Base-by-base conservation (phyloP, 2,329 filamentous ascomycete species). In the Colletotrichum lindemuthianum region DNA sequence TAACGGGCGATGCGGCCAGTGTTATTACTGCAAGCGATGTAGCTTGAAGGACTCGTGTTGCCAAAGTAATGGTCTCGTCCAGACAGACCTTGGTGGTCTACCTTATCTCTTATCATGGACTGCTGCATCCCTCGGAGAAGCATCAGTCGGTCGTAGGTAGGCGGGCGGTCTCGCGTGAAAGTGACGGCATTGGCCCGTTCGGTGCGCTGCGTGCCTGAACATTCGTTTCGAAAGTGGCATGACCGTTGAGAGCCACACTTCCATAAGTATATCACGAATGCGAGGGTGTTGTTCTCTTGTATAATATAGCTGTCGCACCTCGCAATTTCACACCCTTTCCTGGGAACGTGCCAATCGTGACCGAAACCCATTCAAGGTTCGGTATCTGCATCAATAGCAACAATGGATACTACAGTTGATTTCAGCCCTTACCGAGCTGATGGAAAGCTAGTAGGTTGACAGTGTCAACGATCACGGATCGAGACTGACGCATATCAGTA, bases 401-500 rank as follows among this genome's bases (percentile, higher is more conserved):
- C 44, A 12, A 75, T 75, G 73, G 72, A 74, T 53, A 69, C 69
- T 2, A 72, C 79, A 2, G 77, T 82, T 67, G 81, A 85, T 59
- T 86, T 87, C 71, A 86, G 84, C 32, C 85, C 85, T 1, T 88
- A 87, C 71, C 76, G 85, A 61, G 60, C 80, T 4, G 85, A 88
- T 74, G 85, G 85, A 43, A 88, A 88, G 72, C 77, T 87, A 50
- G 83, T 84, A 67, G 65, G 80, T 76, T 8, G 32, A 8, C 34
- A 37, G 51, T 48, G 60, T 10, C 11, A 52, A 3, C n/a, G 16
- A 13, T 36, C 44, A 33, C 6, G 12, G 12, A 34, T 16, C 48
- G 36, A 40, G 66, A 41, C 50, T 60, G 16, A 58, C n/a, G 36
- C 33, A n/a, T 10, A 13, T 43, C 67, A 87, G 81, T 87, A 89